Base-by-base conservation (phyloP, 805 yeast genomes). In the Starmerella geochares region DNA sequence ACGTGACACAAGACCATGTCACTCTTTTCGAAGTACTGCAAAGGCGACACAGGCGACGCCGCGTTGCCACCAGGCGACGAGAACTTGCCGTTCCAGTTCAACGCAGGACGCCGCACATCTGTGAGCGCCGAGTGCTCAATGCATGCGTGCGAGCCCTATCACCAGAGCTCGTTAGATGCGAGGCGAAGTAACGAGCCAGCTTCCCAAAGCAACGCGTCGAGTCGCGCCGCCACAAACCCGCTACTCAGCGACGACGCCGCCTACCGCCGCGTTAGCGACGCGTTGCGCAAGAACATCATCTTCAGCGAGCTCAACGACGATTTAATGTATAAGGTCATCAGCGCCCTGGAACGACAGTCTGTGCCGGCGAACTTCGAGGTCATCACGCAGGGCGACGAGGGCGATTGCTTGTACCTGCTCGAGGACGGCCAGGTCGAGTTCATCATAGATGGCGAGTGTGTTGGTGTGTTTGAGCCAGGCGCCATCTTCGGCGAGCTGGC, bases 401-500 rank as follows among this genome's bases (percentile, higher is more conserved):
- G 96, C 57, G 96, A 90, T 68, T 88, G 71, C 66, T 86, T 90
- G 64, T 88, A 87, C 66, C 79, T 88, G 37, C 77, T 88, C 49
- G 96, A 88, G 67, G 66, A 71, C 6, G 98, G 98, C 49, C 67
- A 74, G 1, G 96, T 92, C 50, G 90, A 86, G 54, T 88, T 80
- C 61, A 75, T 73, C 58, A 88, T 83, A 28, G 78, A 86, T 64
- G 83, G 79, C 47, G 64, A 74, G 39, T 76, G 79, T 60, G 90
- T 87, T 33, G 81, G 77, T 62, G 71, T 83, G 1, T 75, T 85
- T n/a, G 82, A 85, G 9, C 79, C 86, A 35, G 96, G 97, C 6
- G 78, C 94, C 4, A 81, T 90, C 40, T 92, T 92, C 67, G 98
- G 98, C 63, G 98, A 92, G 67, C 75, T 92, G 62, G 98, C 98